Conservation (phyloP, 257 asterid genomes). For the Asclepias syriaca region DNA sequence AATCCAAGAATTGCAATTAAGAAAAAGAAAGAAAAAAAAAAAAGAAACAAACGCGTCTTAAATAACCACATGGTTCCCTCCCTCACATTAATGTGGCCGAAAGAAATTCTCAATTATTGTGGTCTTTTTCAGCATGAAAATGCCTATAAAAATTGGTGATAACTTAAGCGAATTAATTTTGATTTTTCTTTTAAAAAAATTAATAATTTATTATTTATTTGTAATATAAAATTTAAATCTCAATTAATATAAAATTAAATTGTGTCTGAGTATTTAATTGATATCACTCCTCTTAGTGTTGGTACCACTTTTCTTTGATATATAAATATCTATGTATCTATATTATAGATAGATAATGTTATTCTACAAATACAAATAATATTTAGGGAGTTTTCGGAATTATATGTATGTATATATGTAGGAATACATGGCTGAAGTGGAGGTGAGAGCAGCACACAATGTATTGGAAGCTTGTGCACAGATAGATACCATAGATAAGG, state of each 20-base stretch:
- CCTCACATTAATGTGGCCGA: not conserved
- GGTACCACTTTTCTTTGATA: not conserved
- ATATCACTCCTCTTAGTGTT: not conserved
- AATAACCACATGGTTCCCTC: not conserved
- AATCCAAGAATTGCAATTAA: not conserved
- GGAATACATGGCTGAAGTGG: slow-evolving; percentile 86
- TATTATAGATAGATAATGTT: too few relatives aligned
- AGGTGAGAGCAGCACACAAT: slow-evolving; percentile 95
- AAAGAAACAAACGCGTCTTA: not conserved
- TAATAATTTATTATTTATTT: too few relatives aligned
- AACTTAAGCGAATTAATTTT: too few relatives aligned
- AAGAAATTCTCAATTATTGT: not conserved
- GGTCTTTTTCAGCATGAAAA: not conserved
- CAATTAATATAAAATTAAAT: too few relatives aligned
- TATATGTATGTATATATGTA: slow-evolving; percentile 12
- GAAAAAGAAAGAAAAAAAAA: not conserved
- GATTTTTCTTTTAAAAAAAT: too few relatives aligned
- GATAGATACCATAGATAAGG: slow-evolving; percentile 73
- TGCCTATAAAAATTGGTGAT: not conserved
- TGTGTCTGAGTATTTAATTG: too few relatives aligned
- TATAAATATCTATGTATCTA: too few relatives aligned
- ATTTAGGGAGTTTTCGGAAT: too few relatives aligned
- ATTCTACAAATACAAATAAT: too few relatives aligned
- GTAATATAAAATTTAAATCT: too few relatives aligned
- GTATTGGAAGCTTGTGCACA: slow-evolving; percentile 97